Evolutionary conservation across 805 yeast genomes (phyloP), one percentile per base, ranked within the genome.

Genomic region (Metschnikowia orientalis): DNA sequence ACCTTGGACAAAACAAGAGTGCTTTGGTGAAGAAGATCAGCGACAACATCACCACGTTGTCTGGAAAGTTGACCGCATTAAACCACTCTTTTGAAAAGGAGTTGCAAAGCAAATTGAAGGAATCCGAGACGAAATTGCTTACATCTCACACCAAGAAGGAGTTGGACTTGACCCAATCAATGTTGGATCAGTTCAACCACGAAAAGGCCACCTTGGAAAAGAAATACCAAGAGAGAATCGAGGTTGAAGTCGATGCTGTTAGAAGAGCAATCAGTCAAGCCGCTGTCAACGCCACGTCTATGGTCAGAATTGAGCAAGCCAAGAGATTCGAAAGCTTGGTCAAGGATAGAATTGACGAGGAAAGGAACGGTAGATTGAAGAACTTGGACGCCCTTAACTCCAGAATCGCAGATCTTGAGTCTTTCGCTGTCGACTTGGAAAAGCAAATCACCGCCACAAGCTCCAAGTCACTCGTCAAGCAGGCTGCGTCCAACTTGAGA

Each of bases 281-380:
- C 42, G 89, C 88, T 12, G 78, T 78, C 38, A 88, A 86, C 59
- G 79, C 79, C 34, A 71, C 86, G 18, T 65, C 77, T 7, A 67
- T 81, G 53, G 75, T 80, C 36, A 75, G 85, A 49, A 63, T 79
- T 31, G 79, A 77, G 45, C 81, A 82, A 47, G 76, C 86, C 38
- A 73, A 79, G 45, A 78, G 76, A 51, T 78, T 84, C 54, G 74
- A 79, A 41, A 63, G 69, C 33, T 64, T 75, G 37, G 67, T 87
- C 29, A 54, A 69, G 28, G 70, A 73, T 34, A 72, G 72, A 38
- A 72, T 89, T 34, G 59, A 65, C 41, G 34, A 48, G 29, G 71
- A 66, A 67, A 79, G 97, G 61, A 69, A 79, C 42, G 86, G 88
- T 17, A 79, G 92, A 53, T 73, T 89, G 48, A 70, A 81, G 28